Base-by-base conservation (phyloP, 179 eudicot species). In the Silene vulgaris region DNA sequence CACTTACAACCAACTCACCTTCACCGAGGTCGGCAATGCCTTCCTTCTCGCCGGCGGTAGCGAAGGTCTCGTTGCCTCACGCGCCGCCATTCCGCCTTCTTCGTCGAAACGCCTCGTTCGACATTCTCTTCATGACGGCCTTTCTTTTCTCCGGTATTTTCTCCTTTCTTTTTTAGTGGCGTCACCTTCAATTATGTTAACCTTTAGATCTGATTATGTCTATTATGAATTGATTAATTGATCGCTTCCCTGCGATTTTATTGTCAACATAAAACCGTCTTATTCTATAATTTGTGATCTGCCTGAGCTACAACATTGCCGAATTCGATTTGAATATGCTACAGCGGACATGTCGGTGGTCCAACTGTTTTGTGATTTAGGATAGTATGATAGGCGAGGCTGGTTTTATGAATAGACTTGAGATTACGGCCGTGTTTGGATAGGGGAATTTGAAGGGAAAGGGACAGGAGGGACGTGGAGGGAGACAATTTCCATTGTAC, bases 41-140 rank as follows among this genome's bases (percentile, higher is more conserved):
- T 83, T 67, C 81, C 96, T 92, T 5, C 84, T 92, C 73, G 84
- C 99, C 81, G 99, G 95, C 76, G 97, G 99, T 54, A 95, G 97
- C 74, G 99, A 95, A 82, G 97, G 93, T 69, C 48, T 95, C 81
- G 82, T 74, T 69, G 87, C 91, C 7, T 76, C 92, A 76, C 84
- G 84, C 48, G 54, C 69, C 32, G 67, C 73, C 11, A 3, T 76
- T 14, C 76, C 84, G 48, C 65, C 82, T 14, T 9, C 83, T 21
- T 48, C 70, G 63, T 48, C 86, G 23, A 71, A 71, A 28, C 77
- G 81, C 23, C 69, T 79, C 50, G 72, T 80, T 65, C 78, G 20
- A 6, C 80, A 79, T 14, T 73, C 86, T 20, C 77, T 79, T 74
- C 79, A 66, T 69, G 92, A 92, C 62, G 93, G 90, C 72, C 86